Base-by-base conservation (phyloP, 352 stramenopile species). In the Globisporangium spinosum region DNA sequence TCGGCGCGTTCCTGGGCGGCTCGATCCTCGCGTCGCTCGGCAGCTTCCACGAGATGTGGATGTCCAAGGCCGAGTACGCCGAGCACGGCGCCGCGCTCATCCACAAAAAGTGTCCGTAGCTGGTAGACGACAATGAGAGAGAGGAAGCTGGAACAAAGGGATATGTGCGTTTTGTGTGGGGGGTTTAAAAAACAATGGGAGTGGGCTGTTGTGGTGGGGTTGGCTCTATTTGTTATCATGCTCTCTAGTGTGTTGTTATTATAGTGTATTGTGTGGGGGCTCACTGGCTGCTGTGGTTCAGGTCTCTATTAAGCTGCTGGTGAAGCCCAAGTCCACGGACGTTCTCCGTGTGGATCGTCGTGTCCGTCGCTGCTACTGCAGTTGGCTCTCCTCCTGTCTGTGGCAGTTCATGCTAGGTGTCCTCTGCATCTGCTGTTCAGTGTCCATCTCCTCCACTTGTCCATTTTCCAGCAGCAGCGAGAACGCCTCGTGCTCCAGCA, bases 21-120 rank as follows among this genome's bases (percentile, higher is more conserved):
- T 99, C 96, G 54, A 99, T 99, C 78, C 72, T 99, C 27, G 96
- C 87, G 15, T 99, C 94, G 38, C 83, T 99, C 56, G 96, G 95
- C 15, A 98, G 91, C 43, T 99, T 99, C 82, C 93, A 98, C 73
- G 94, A 99, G 69, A 99, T 99, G 97, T 99, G 97, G 97, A 97
- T 99, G 71, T 98, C 95, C 40, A 99, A 98, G 78, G 85, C 87
- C n/a, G 98, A 99, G 80, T 99, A 99, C 70, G 97, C 98, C 25
- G 98, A 99, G 80, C 94, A 97, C 75, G 98, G 98, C 25, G 84
- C 96, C 38, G 80, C 88, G 4, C 97, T 99, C 72, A 96, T 99
- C 53, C 96, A 99, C 85, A 96, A 98, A 69, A 99, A 99, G 77
- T 99, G 96, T 60, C 55, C 55, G 43, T 60, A 60, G 29, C 12